Evolutionary conservation across 2,329 filamentous ascomycete genomes (phyloP).

Genomic region (Diaporthe citrichinensis): DNA sequence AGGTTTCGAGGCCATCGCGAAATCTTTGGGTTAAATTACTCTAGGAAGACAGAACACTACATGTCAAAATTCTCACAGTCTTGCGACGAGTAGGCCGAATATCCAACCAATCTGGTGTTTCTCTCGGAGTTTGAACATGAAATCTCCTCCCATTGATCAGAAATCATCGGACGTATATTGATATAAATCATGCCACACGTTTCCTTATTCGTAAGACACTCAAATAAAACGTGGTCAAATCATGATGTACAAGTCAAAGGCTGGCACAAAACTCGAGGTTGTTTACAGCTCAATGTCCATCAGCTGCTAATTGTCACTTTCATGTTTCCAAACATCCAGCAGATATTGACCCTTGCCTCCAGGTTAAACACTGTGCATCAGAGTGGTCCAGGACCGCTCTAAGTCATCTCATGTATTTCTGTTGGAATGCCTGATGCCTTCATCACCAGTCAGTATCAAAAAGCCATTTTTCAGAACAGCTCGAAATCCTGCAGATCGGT

Average conservation of each 20-base stretch:
- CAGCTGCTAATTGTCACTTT: too few relatives aligned
- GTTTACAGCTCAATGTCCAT: too few relatives aligned
- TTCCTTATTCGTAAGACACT: neutral
- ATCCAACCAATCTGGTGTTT: neutral
- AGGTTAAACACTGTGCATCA: too few relatives aligned
- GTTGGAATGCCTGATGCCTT: neutral
- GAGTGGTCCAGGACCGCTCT: too few relatives aligned
- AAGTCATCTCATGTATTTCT: neutral
- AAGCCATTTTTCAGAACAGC: neutral
- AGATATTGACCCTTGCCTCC: too few relatives aligned
- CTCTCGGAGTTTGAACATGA: neutral
- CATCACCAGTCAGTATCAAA: neutral
- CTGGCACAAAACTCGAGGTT: too few relatives aligned
- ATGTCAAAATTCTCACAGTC: neutral
- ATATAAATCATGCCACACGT: neutral
- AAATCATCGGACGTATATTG: neutral
- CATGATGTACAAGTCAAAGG: too few relatives aligned
- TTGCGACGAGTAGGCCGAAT: neutral
- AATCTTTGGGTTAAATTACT: too few relatives aligned
- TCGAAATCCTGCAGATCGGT: neutral
- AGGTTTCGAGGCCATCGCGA: too few relatives aligned
- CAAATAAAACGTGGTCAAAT: too few relatives aligned
- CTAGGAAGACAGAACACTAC: neutral
- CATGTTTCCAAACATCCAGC: too few relatives aligned
- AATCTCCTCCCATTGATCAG: neutral